Evolutionary conservation across 768 basidiomycete genomes (phyloP), one percentile per base, ranked within the genome.

Genomic region (Infundibulicybe gibba): DNA sequence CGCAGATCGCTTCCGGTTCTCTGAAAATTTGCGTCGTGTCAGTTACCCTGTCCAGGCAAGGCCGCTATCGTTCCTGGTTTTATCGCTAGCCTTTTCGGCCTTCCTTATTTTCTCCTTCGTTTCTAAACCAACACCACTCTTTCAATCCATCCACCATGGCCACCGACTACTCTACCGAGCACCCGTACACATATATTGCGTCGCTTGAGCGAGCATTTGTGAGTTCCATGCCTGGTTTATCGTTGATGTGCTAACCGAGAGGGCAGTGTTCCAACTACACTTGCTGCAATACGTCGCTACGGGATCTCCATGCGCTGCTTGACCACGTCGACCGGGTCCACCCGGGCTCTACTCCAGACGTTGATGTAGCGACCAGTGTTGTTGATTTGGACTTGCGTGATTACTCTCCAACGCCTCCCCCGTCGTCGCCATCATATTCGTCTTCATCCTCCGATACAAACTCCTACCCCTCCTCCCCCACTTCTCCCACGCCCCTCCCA

Each of bases 301-400:
- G 67, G 2, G 71, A 73, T 58, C 58, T 77, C 40, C 76, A 77
- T 47, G 65, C 64, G 37, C 67, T 76, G 19, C 60, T 77, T 49
- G 70, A 72, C 53, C 79, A 77, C 54, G 68, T 71, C 31, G 72
- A 74, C 49, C 25, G 35, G 35, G 17, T n/a, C 17, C 35, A 38
- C 35, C 14, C 35, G 35, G 56, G 56, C 11, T 43, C 57, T 15
- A 49, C 53, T 31, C 49, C 56, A 6, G 60, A 63, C 45, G 67
- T 65, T 33, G 67, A 37, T 64, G 60, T 3, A 49, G 67, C 40
- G 66, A 66, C 54, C 70, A 62, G 41, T 52, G 49, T 16, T 10
- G 35, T 10, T 19, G 35, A 14, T 19, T 19, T 10, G 15, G 11
- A 15, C 33, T 10, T 6, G 35, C 35, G 14, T 14, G 14, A 14